Base-by-base conservation (phyloP, 495 filamentous ascomycete genomes). In the Aspergillus affinis region DNA sequence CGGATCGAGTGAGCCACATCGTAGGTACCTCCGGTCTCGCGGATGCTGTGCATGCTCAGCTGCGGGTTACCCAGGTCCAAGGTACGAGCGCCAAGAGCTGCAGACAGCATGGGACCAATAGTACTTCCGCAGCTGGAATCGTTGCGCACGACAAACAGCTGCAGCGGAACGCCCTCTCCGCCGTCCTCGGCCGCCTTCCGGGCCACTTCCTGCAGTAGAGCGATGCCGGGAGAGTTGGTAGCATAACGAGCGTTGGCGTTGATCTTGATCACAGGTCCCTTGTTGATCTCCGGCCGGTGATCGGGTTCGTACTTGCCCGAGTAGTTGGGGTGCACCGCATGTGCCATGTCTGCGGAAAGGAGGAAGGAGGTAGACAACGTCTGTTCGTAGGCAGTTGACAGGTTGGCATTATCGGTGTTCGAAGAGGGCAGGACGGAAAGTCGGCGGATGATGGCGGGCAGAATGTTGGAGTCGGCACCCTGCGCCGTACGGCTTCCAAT, bases 231-330 rank as follows among this genome's bases (percentile, higher is more conserved):
- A 4, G 91, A 89, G 77, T 97, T 97, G 56, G 94, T 97, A 45
- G 92, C 90, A 73, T 99, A 99, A 52, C 93, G 87, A 53, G 92
- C 90, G 69, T 97, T 98, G 52, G 95, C 94, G 73, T 99, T 99
- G 78, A 99, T 81, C 79, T 99, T 99, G 78, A 99, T 90, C 46
- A 97, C 93, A 17, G 90, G 88, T 44, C 94, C 94, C 73, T 91
- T 90, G 82, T 99, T 99, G 81, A 98, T 93, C 68, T 94, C 88
- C 5, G 95, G 94, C 55, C 88, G 84, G 75, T 98, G 94, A 61
- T 90, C 87, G 44, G 84, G 71, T 78, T 99, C 94, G 74, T 98
- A 96, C 76, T 98, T 98, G 61, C 73, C 82, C 0, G 86, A 77
- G 74, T 96, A 98, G 77, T 99, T 99, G 41, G 94, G 94, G 72